Evolutionary conservation across 495 filamentous ascomycete genomes (phyloP), one percentile per base, ranked within the genome.

Genomic region (Aspergillus steynii): DNA sequence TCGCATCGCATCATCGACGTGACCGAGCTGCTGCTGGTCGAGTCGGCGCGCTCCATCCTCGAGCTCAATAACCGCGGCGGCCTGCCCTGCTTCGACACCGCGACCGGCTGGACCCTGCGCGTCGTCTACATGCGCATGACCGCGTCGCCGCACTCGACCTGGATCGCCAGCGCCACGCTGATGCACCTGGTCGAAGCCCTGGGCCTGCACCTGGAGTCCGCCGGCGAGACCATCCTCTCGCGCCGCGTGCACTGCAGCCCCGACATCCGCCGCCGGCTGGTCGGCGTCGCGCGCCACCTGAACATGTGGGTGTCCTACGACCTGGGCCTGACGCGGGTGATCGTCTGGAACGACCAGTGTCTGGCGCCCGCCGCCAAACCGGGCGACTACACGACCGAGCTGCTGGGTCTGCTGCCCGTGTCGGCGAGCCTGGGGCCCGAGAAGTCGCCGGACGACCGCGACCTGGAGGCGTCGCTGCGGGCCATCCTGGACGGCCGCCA

Each of bases 171-270:
- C 28, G 79, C 74, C 50, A 81, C 69, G 7, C 59, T 78, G n/a
- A 76, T 85, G 69, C 83, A 85, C 53, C 58, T 84, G 5, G 69
- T 82, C 9, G 83, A 85, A 65, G 76, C 82, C 0, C 67, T 77
- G 1, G 78, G 77, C 0, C 65, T 85, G 6, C 78, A 84, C 51
- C 70, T 72, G 29, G 75, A 78, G 46, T 47, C 70, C 7, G 7
- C 45, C 0, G 37, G 55, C 15, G 54, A 65, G 26, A 64, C 66
- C 1, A 46, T 64, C 26, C 59, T 70, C 26, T 63, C 65, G 26
- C 55, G 56, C 20, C n/a, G 28, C 15, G n/a, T 51, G 8, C 56
- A 68, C 2, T 63, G 59, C 32, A 67, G 77, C 56, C 56, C 68
- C 25, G 73, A 81, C 15, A 65, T 72, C 49, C 71, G 69, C 12